A percentile compares a stretch with the other conserved stretches of the same genome.
Evolutionary conservation across 2,329 filamentous ascomycete genomes (phyloP).

Genomic region (Pestalotiopsis sp.): DNA sequence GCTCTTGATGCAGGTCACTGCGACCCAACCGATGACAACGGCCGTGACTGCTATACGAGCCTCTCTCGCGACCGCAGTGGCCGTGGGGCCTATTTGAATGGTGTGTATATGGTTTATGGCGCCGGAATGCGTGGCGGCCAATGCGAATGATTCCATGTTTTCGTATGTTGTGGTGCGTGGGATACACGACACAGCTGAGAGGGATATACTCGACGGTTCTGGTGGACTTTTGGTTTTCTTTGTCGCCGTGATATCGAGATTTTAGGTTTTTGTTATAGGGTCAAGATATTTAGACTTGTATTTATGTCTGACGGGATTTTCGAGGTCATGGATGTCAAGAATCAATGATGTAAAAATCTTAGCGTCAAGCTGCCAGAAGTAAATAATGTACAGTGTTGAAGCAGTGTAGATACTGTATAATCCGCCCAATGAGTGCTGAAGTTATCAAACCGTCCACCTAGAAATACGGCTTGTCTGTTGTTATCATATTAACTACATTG

Average conservation of each 20-base stretch:
- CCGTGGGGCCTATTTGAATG: slow-evolving; percentile 31
- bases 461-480: background rate
- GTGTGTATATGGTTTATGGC: slow-evolving; percentile 36
- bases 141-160: slow-evolving; percentile 36
- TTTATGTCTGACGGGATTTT: background rate
- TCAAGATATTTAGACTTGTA: background rate
- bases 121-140: slow-evolving; percentile 37
- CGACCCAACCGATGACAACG: slow-evolving; percentile 34
- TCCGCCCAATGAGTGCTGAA: no score
- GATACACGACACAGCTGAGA: background rate
- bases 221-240: no score
- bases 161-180: background rate
- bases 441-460: background rate
- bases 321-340: background rate
- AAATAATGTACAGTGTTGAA: background rate
- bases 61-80: slow-evolving; percentile 30
- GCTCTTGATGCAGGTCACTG: slow-evolving; percentile 30
- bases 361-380: background rate
- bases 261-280: no score
- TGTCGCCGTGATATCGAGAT: no score
- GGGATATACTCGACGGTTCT: background rate
- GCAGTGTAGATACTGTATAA: background rate
- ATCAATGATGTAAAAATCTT: background rate
- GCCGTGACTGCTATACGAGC: slow-evolving; percentile 32
- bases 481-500: background rate